A percentile compares a stretch with the other conserved stretches of the same genome.
phyloP scores from a whole-genome alignment of 1,284 basidiomycete species.

The Cystobasidiaceae sp. region DNA sequence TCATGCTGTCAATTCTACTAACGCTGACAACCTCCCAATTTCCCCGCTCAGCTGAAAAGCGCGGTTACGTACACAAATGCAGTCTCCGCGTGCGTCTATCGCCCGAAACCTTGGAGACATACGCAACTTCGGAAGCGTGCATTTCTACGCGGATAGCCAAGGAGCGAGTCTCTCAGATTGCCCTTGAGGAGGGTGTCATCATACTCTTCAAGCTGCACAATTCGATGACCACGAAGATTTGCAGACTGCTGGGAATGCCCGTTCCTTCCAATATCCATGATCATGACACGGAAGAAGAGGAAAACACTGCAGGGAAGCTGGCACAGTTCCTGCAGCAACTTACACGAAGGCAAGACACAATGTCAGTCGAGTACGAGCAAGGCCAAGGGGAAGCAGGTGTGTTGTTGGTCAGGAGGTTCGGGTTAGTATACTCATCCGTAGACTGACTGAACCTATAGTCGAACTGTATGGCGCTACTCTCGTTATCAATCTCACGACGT shows the following conservation, averaged over 20 bases:
- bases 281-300: constrained; percentile 24
- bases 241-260: not conserved
- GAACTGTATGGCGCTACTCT: constrained; percentile 18
- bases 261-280: constrained; percentile 16
- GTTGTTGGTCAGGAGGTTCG: too few species aligned
- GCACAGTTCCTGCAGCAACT: constrained; percentile 22
- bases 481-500: not conserved
- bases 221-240: constrained; percentile 25
- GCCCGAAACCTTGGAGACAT: constrained; percentile 3
- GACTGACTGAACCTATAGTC: not conserved
- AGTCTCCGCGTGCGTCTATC: constrained; percentile 3
- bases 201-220: constrained; percentile 25
- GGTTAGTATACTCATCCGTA: too few species aligned
- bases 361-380: not conserved
- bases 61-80: not conserved
- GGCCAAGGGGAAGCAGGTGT: not conserved
- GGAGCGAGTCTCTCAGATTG: constrained; percentile 11
- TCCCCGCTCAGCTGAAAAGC: not conserved
- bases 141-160: constrained; percentile 9
- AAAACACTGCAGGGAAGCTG: constrained; percentile 17
- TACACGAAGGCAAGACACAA: not conserved
- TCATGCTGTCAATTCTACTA: not conserved
- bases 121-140: not conserved
- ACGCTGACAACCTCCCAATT: not conserved
- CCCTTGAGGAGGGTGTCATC: constrained; percentile 22